Base-by-base conservation (phyloP, 1,284 basidiomycete genomes). In the Coniophora puteana region DNA sequence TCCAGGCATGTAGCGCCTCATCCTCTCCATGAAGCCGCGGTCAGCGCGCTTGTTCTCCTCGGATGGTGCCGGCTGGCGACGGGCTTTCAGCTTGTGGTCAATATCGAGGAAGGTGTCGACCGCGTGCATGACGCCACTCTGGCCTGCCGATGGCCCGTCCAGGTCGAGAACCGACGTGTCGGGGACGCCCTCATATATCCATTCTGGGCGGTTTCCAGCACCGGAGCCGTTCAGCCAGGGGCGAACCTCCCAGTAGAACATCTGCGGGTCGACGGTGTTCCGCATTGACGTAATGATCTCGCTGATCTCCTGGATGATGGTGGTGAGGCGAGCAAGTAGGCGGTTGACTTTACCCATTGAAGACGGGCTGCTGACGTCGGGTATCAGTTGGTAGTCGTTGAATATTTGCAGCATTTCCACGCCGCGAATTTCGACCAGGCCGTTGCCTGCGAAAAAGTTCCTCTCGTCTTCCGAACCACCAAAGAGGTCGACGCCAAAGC, bases 151-250 rank as follows among this genome's bases (percentile, higher is more conserved):
- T 5, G 96, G 94, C 0, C 96, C 95, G 21, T 83, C 86, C 40
- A 87, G 75, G 54, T 85, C 78, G 18, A 81, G 70, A 22, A 65
- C 58, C 14, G 77, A 72, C 12, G 65, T 72, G 13, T 78, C 67
- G 4, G 76, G 69, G 4, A 89, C 80, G 1, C 90, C 91, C 53
- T 94, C 83, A 60, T 89, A 96, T 23, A 84, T 67, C 95, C 95
- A 99, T 16, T 76, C 76, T 3, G 72, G 67, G 12, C 66, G 65
- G 12, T 61, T 58, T 0, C 77, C 78, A 43, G 71, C 74, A 12
- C 78, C 75, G 49, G 89, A 89, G 14, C 93, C 95, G 31, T 83
- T 80, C 66, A 83, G 96, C 95, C 95, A 99, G 1, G 93, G 93
- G 34, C 95, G 81, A 49, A 93, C 83, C 38, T 83, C 72, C 78